Evolutionary conservation across 208 protist genomes (phyloP).

Genomic region (Trypanosoma theileri): DNA sequence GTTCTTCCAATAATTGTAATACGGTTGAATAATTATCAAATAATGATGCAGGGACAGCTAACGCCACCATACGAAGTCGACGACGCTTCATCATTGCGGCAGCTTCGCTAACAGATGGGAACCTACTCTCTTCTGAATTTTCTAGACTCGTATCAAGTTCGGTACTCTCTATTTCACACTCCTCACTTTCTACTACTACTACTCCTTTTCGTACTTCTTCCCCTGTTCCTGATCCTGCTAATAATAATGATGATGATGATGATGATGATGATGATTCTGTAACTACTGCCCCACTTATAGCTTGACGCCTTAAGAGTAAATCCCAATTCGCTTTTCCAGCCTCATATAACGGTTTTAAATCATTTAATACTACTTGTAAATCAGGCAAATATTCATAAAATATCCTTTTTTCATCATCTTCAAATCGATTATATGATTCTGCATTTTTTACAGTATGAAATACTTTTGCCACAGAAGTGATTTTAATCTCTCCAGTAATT

Average conservation of each 20-base stretch:
- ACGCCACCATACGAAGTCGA: constrained; percentile 11
- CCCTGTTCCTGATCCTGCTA: background rate
- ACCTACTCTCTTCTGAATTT: background rate
- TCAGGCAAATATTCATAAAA: constrained; percentile 36
- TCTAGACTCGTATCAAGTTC: background rate
- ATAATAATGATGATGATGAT: background rate
- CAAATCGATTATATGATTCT: constrained; percentile 30
- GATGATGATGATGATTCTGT: no score
- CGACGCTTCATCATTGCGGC: constrained; percentile 12
- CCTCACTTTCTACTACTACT: constrained; percentile 4
- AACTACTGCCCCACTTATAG: background rate
- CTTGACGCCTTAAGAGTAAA: constrained; percentile 6
- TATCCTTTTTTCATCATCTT: constrained; percentile 26
- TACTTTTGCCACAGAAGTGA: constrained; percentile 15
- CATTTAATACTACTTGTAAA: constrained; percentile 7
- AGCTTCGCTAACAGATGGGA: background rate
- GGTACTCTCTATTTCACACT: background rate
- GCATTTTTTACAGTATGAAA: constrained; percentile 14
- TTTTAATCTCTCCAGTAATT: background rate
- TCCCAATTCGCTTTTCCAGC: constrained; percentile 22
- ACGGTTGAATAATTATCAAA: constrained; percentile 24
- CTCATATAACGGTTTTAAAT: constrained; percentile 4
- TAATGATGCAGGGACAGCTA: constrained; percentile 16
- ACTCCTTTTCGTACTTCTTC: background rate
- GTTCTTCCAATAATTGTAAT: constrained; percentile 18